Evolutionary conservation across 1,284 basidiomycete genomes (phyloP).

Genomic region (Malassezia obtusa): DNA sequence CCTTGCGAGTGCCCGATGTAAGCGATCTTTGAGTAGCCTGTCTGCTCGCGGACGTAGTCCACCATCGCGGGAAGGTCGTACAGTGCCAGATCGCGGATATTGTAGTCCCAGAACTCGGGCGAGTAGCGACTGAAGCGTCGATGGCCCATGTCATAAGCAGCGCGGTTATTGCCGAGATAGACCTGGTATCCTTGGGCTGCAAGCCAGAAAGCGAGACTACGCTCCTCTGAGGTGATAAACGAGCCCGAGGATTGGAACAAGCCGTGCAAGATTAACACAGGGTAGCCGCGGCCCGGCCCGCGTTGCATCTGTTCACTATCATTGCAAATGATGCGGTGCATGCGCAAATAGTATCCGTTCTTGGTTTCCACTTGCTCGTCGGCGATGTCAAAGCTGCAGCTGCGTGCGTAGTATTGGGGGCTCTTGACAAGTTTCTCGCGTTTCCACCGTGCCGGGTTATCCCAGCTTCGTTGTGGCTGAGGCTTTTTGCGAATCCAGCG

Average conservation of each 20-base stretch:
- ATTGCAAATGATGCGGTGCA: constrained; percentile 53
- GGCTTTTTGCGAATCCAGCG: constrained; percentile 5
- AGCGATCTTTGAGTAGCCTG: constrained; percentile 55
- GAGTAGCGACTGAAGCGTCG: constrained; percentile 52
- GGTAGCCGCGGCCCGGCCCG: constrained; percentile 52
- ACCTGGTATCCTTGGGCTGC: constrained; percentile 56
- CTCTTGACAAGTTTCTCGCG: constrained; percentile 54
- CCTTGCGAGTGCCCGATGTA: constrained; percentile 58
- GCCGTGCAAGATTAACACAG: constrained; percentile 58
- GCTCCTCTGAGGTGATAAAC: constrained; percentile 59
- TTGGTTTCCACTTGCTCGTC: constrained; percentile 56
- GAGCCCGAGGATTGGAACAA: constrained; percentile 59
- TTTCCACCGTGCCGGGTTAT: constrained; percentile 52
- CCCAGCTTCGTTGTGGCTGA: constrained; percentile 49
- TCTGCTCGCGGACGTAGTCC: constrained; percentile 55
- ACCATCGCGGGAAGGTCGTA: constrained; percentile 59
- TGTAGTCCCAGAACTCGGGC: constrained; percentile 60
- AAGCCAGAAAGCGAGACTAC: constrained; percentile 58
- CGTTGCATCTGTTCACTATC: constrained; percentile 37
- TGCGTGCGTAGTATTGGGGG: constrained; percentile 55
- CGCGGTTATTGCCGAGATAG: constrained; percentile 58
- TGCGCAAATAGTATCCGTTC: constrained; percentile 55
- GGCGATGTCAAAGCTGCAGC: constrained; percentile 56
- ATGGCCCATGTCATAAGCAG: constrained; percentile 59
- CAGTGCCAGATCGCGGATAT: constrained; percentile 57